Evolutionary conservation across 2,329 filamentous ascomycete genomes (phyloP).

Genomic region (Colletotrichum plurivorum): DNA sequence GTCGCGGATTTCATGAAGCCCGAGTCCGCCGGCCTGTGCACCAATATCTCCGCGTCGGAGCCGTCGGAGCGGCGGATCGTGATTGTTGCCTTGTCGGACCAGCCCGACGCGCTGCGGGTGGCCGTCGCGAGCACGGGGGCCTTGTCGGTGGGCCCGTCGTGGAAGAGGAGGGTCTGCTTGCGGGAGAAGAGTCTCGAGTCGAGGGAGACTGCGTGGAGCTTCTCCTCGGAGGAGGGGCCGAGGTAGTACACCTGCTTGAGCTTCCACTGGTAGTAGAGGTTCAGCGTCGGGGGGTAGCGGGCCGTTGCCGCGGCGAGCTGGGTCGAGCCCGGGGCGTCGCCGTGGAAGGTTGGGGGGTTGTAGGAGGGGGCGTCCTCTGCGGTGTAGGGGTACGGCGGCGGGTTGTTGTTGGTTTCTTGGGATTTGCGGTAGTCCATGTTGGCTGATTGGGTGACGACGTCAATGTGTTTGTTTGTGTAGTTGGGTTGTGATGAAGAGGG

Average conservation of each 20-base stretch:
- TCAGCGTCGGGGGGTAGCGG: constrained; percentile 30
- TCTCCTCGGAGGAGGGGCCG: constrained; percentile 21
- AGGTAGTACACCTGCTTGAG: constrained; percentile 27
- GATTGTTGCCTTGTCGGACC: constrained; percentile 16
- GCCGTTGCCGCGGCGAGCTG: constrained; percentile 9
- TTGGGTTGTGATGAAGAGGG: neutral
- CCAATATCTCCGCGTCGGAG: neutral
- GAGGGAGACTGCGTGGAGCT: constrained; percentile 13
- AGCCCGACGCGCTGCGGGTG: constrained; percentile 1
- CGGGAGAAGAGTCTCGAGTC: constrained; percentile 15
- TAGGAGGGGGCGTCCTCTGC: neutral
- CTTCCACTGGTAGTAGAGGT: constrained; percentile 33
- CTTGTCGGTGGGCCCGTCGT: constrained; percentile 20
- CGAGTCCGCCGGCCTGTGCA: constrained; percentile 13
- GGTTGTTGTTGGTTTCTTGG: neutral
- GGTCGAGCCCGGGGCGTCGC: neutral
- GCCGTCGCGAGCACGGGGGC: constrained; percentile 15
- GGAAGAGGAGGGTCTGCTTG: constrained; percentile 29
- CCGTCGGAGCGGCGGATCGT: neutral
- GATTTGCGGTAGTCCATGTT: neutral
- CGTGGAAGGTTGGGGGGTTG: constrained; percentile 2
- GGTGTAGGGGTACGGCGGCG: neutral
- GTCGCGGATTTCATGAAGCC: constrained; percentile 3
- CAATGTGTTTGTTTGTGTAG: neutral
- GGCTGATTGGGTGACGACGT: neutral